A percentile compares a stretch with the other conserved stretches of the same genome.
These are phyloP conservation scores for Sisymbrium irio DNA, from an alignment of 345 rosid species.

Conservation along the genomic window DNA sequence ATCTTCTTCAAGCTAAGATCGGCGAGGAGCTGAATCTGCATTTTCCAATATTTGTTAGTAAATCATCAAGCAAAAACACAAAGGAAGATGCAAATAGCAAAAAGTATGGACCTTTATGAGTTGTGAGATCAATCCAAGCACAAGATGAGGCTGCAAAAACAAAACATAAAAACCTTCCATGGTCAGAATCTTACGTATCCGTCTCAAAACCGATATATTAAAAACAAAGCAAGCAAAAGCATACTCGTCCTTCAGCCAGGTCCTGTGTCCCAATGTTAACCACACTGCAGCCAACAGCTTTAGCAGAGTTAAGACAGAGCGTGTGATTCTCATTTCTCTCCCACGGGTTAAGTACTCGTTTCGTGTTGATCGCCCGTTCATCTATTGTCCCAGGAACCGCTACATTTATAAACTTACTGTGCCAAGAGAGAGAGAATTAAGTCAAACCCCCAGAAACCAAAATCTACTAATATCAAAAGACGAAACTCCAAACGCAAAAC, in stretches of 20 bases:
- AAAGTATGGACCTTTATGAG: constrained; percentile 69
- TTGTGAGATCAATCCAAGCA: constrained; percentile 95
- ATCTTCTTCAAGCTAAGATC: constrained; percentile 94
- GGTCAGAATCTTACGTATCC: not conserved
- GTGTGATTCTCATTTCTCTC: constrained; percentile 98
- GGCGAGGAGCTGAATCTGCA: constrained; percentile 83
- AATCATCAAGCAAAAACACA: constrained; percentile 2
- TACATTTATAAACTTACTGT: constrained; percentile 89
- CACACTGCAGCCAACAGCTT: constrained; percentile 92
- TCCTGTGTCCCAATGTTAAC: constrained; percentile 91
- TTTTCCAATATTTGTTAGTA: constrained; percentile 14
- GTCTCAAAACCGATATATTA: not conserved
- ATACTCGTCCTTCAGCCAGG: constrained; percentile 89
- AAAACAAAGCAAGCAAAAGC: constrained; percentile 30
- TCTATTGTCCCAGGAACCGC: constrained; percentile 95
- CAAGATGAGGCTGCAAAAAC: constrained; percentile 75
- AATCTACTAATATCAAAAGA: not conserved
- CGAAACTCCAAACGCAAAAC: not conserved
- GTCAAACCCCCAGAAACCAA: constrained; percentile 24
- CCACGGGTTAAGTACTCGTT: constrained; percentile 84
- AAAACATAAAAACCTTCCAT: not conserved
- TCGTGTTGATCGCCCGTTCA: constrained; percentile 87
- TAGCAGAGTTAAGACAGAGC: constrained; percentile 92
- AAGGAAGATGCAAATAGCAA: not conserved
- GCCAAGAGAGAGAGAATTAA: constrained; percentile 8